Percentiles rank a stretch among this genome's conserved stretches.
Evolutionary conservation across 2,329 filamentous ascomycete genomes (phyloP).

Genomic region (Calonectria hongkongensis): DNA sequence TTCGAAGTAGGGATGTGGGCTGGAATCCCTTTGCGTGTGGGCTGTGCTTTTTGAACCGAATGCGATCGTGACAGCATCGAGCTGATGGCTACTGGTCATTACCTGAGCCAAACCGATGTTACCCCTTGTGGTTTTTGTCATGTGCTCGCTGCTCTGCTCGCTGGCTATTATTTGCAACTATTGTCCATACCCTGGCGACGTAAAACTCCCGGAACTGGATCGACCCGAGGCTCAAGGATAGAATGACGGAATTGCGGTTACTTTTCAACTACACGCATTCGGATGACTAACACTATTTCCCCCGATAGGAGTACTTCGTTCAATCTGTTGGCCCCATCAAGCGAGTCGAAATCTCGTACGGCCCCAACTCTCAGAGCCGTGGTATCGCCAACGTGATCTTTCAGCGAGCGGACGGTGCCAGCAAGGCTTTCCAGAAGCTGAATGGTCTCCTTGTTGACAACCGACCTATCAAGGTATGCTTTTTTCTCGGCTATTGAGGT

Average conservation of each 20-base stretch:
- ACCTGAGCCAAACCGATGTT: conserved; percentile 28
- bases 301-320: conserved; percentile 94
- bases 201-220: conserved; percentile 55
- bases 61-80: conserved; percentile 38
- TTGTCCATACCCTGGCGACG: conserved; percentile 47
- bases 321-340: conserved; percentile 93
- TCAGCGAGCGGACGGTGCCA: conserved; percentile 85
- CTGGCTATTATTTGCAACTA: conserved; percentile 47
- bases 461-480: conserved; percentile 87
- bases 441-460: conserved; percentile 95
- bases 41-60: conserved; percentile 38
- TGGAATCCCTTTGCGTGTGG: conserved; percentile 32
- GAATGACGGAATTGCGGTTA: conserved; percentile 53
- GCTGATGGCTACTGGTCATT: conserved; percentile 31
- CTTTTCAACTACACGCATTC: conserved; percentile 54
- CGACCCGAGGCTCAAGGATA: conserved; percentile 57
- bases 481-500: neutral
- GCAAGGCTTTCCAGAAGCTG: conserved; percentile 87
- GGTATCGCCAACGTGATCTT: conserved; percentile 95
- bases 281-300: conserved; percentile 79
- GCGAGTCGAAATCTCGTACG: conserved; percentile 93
- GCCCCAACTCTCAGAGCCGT: conserved; percentile 91
- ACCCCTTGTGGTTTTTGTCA: conserved; percentile 37
- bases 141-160: conserved; percentile 58
- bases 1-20: conserved; percentile 26